These are phyloP conservation scores for Mycena albidolilacea DNA, from an alignment of 768 basidiomycete genomes.

Conservation along the genomic window DNA sequence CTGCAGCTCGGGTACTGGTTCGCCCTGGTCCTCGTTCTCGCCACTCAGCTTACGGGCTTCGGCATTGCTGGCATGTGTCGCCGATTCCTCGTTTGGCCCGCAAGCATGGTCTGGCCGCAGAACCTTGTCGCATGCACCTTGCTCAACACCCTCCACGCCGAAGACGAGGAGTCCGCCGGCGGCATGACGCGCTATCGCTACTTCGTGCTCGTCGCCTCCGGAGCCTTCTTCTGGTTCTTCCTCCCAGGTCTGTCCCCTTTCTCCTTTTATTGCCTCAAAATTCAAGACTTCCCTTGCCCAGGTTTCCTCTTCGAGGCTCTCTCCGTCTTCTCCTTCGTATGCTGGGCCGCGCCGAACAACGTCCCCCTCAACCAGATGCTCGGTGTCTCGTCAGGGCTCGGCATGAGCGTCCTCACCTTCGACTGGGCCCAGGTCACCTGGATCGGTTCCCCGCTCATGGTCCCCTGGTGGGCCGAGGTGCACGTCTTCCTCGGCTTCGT, in stretches of 20 bases:
- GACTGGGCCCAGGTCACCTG: slow-evolving; percentile 83
- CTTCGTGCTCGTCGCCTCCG: slow-evolving; percentile 76
- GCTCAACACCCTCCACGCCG: slow-evolving; percentile 96
- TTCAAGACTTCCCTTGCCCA: slow-evolving; percentile 45
- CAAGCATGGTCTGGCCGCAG: slow-evolving; percentile 98
- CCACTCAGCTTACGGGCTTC: slow-evolving; percentile 95
- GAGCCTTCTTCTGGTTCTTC: slow-evolving; percentile 90
- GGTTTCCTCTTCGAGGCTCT: slow-evolving; percentile 91
- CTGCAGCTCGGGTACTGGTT: slow-evolving; percentile 81
- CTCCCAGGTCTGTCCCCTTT: slow-evolving; percentile 77
- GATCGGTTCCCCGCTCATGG: slow-evolving; percentile 79
- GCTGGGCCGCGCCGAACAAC: slow-evolving; percentile 82
- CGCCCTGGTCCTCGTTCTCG: slow-evolving; percentile 81
- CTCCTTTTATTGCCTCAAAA: not conserved
- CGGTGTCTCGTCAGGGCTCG: slow-evolving; percentile 76
- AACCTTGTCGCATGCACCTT: slow-evolving; percentile 95
- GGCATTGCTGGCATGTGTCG: slow-evolving; percentile 92
- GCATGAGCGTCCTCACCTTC: slow-evolving; percentile 83
- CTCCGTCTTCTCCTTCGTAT: slow-evolving; percentile 81
- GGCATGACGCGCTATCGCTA: slow-evolving; percentile 85
- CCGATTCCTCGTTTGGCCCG: slow-evolving; percentile 95
- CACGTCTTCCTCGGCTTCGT: slow-evolving; percentile 92
- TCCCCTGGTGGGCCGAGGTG: slow-evolving; percentile 98
- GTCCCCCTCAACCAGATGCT: slow-evolving; percentile 84
- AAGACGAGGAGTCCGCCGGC: slow-evolving; percentile 79